A percentile compares a stretch with the other conserved stretches of the same genome.
These are phyloP conservation scores for Abortiporus biennis DNA, from an alignment of 1,284 basidiomycete genomes.

Conservation along the genomic window DNA sequence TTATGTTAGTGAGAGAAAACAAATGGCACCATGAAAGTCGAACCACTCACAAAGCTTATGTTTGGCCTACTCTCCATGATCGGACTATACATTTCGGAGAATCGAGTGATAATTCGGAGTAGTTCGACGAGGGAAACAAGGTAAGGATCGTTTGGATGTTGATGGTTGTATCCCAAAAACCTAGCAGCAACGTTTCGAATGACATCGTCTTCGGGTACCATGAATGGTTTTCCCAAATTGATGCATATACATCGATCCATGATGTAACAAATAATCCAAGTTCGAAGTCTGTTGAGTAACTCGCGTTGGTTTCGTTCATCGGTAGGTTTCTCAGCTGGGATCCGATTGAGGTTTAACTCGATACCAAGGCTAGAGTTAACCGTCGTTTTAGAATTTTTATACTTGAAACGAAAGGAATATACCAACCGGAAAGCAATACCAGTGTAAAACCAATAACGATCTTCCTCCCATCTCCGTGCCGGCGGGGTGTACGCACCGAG, in stretches of 20 bases:
- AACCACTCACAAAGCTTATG: background rate
- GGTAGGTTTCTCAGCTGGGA: conserved; percentile 24
- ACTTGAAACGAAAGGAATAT: background rate
- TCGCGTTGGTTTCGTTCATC: conserved; percentile 36
- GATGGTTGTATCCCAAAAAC: conserved; percentile 21
- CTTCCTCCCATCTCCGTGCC: conserved; percentile 28
- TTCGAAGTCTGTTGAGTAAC: conserved; percentile 38
- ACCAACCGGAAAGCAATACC: conserved; percentile 25
- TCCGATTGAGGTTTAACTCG: conserved; percentile 40
- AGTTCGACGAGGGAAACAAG: conserved; percentile 26
- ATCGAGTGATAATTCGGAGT: conserved; percentile 26
- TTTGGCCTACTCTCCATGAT: background rate
- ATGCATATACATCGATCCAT: conserved; percentile 37
- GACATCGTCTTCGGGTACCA: conserved; percentile 37
- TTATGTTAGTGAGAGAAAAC: too few species aligned
- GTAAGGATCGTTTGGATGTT: conserved; percentile 23
- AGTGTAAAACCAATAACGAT: conserved; percentile 28
- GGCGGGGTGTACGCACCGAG: conserved; percentile 28
- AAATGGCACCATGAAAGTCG: background rate
- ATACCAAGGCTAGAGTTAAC: conserved; percentile 26
- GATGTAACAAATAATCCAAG: conserved; percentile 42
- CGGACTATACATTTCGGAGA: conserved; percentile 15
- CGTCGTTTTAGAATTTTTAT: background rate
- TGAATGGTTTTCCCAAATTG: conserved; percentile 40
- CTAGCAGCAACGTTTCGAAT: conserved; percentile 19